Evolutionary conservation across 495 filamentous ascomycete species (phyloP).

Genomic region (Penicillium simplicissimum): DNA sequence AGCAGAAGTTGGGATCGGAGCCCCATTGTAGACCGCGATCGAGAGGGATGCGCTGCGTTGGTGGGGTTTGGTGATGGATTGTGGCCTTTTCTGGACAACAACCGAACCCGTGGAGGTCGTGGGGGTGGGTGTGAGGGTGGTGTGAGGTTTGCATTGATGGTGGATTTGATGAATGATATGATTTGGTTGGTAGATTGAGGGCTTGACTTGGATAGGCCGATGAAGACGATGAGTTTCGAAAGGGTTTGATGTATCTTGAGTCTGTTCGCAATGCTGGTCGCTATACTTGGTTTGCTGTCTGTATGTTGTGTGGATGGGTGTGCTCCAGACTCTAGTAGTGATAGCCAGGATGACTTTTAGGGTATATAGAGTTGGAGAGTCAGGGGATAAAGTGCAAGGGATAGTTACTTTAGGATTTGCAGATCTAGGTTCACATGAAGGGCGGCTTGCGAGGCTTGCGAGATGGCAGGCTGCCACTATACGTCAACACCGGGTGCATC

Average conservation of each 20-base stretch:
- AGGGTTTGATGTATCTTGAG: too few relatives aligned
- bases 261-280: neutral
- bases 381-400: too few relatives aligned
- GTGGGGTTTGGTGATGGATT: neutral
- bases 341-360: neutral
- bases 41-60: neutral
- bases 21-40: constrained; percentile 28
- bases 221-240: too few relatives aligned
- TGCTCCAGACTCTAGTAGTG: neutral
- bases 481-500: constrained; percentile 27
- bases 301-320: neutral
- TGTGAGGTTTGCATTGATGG: constrained; percentile 4
- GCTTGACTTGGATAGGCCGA: too few relatives aligned
- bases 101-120: neutral
- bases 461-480: constrained; percentile 9
- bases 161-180: neutral
- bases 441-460: constrained; percentile 13
- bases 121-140: neutral
- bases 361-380: neutral
- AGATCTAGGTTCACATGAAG: neutral
- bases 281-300: neutral
- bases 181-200: neutral
- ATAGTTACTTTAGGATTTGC: neutral
- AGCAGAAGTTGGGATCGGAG: constrained; percentile 31
- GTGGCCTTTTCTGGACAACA: constrained; percentile 4